Evolutionary conservation across 257 asterid genomes (phyloP).

Genomic region (Osmanthus fragrans): DNA sequence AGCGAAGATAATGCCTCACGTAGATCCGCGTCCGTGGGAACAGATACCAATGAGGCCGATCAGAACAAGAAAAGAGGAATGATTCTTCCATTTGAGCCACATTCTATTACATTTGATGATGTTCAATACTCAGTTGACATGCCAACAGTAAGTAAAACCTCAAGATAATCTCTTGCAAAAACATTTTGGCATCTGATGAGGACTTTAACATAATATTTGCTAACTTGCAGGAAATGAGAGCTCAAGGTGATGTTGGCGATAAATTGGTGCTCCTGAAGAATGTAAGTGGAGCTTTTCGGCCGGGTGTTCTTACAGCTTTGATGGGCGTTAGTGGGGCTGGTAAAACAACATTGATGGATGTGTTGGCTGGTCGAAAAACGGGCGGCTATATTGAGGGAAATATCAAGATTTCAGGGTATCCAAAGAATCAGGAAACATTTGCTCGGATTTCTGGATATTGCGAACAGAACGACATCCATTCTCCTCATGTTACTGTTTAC

Average conservation of each 20-base stretch:
- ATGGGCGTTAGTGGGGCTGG: constrained; percentile 96
- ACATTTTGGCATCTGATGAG: background rate
- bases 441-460: constrained; percentile 79
- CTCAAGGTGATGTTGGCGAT: constrained; percentile 51
- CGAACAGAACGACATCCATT: constrained; percentile 81
- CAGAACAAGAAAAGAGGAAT: constrained; percentile 54
- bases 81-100: constrained; percentile 93
- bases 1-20: constrained; percentile 29
- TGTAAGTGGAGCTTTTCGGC: constrained; percentile 79
- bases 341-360: constrained; percentile 80
- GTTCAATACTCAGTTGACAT: constrained; percentile 78
- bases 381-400: constrained; percentile 77
- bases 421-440: constrained; percentile 70
- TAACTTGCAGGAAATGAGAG: constrained; percentile 65
- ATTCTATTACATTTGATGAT: constrained; percentile 73
- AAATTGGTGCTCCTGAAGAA: constrained; percentile 60
- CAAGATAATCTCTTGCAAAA: background rate
- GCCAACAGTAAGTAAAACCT: constrained; percentile 58
- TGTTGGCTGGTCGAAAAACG: constrained; percentile 76
- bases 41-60: constrained; percentile 31
- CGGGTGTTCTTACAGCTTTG: constrained; percentile 79
- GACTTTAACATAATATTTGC: background rate
- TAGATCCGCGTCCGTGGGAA: constrained; percentile 26
- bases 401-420: constrained; percentile 66
- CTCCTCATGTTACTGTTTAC: constrained; percentile 69